phyloP scores from a whole-genome alignment of 73 alveolate genomes.

The Paramecium bursaria region DNA sequence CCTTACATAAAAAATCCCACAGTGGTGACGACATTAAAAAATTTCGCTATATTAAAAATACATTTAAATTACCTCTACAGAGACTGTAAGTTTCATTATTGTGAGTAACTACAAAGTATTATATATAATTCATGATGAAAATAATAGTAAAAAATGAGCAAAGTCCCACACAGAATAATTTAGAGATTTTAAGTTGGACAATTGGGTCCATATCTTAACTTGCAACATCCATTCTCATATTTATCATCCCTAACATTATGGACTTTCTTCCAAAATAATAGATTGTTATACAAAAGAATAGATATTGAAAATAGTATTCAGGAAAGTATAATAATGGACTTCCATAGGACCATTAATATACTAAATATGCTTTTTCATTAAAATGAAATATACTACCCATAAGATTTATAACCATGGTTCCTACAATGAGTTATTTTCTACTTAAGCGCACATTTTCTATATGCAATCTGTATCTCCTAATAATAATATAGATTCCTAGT shows the following conservation, averaged over 20 bases:
- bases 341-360: conserved; percentile 60
- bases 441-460: neutral
- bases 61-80: conserved; percentile 19
- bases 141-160: conserved; percentile 33
- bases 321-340: conserved; percentile 37
- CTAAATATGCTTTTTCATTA: neutral
- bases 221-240: conserved; percentile 58
- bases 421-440: conserved; percentile 22
- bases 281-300: conserved; percentile 29
- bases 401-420: conserved; percentile 9
- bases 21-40: conserved; percentile 39
- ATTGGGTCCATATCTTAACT: conserved; percentile 56
- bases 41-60: conserved; percentile 21
- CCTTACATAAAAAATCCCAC: conserved; percentile 63
- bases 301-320: conserved; percentile 30
- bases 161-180: conserved; percentile 40
- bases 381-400: neutral
- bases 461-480: conserved; percentile 20
- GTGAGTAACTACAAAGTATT: conserved; percentile 8
- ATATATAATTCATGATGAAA: conserved; percentile 7
- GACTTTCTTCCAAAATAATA: conserved; percentile 58
- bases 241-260: conserved; percentile 29
- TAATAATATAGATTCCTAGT: neutral
- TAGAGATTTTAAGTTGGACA: conserved; percentile 36
- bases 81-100: neutral